These are phyloP conservation scores for Coemansia sp. DNA, from an alignment of 192 early-diverging fungal genomes.

Conservation along the genomic window DNA sequence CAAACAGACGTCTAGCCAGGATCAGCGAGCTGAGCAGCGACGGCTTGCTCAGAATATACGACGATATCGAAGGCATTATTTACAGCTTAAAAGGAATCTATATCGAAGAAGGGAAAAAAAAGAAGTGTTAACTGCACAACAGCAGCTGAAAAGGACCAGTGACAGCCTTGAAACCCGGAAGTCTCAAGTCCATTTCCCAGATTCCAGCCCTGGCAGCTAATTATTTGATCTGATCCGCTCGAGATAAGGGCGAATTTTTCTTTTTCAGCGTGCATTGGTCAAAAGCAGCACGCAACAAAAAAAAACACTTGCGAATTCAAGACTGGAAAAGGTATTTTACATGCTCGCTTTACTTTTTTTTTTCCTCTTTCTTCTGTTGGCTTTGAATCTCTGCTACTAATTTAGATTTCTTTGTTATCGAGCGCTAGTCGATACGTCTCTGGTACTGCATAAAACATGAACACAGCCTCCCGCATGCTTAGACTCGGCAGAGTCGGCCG, in stretches of 20 bases:
- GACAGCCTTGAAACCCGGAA: not conserved
- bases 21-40: constrained; percentile 6
- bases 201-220: not conserved
- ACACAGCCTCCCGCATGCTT: constrained; percentile 26
- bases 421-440: not conserved
- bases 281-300: too few relatives aligned
- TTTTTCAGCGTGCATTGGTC: not conserved
- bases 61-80: constrained; percentile 8
- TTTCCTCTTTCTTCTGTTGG: too few relatives aligned
- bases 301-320: too few relatives aligned
- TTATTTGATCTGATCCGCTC: not conserved
- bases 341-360: too few relatives aligned
- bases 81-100: too few relatives aligned
- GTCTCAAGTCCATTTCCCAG: not conserved
- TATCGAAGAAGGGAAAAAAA: not conserved
- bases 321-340: too few relatives aligned
- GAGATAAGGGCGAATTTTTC: not conserved
- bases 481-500: constrained; percentile 17
- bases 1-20: constrained; percentile 23
- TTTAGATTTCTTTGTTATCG: not conserved
- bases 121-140: not conserved
- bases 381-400: not conserved
- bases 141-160: too few relatives aligned
- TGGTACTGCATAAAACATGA: constrained; percentile 16
- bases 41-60: constrained; percentile 13